Percentiles rank a stretch among this genome's conserved stretches.
Conservation (phyloP, 441 rosid species). For the Gossypium lobatum region DNA sequence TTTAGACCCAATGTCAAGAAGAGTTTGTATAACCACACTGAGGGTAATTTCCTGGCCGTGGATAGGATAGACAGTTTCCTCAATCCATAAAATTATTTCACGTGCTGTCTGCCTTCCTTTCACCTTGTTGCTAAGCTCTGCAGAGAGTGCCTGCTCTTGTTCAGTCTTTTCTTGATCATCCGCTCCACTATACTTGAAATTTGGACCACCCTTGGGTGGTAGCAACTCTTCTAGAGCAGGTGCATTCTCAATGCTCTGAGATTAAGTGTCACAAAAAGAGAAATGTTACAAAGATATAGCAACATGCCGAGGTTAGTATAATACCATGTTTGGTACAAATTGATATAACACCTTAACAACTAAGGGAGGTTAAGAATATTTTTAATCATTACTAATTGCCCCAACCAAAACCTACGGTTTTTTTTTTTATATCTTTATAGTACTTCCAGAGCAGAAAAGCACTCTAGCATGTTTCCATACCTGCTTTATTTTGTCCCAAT, state of each 20-base stretch:
- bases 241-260: conserved; percentile 88
- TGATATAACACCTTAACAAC: neutral
- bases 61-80: conserved; percentile 61
- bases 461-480: conserved; percentile 26
- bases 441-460: neutral
- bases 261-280: conserved; percentile 16
- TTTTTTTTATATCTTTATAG: neutral
- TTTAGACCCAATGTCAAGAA: conserved; percentile 93
- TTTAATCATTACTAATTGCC: neutral
- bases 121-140: conserved; percentile 73
- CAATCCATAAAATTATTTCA: conserved; percentile 80
- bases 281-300: conserved; percentile 6
- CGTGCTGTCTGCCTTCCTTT: conserved; percentile 77
- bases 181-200: conserved; percentile 58
- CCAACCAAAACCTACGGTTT: neutral
- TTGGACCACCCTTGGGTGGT: conserved; percentile 76
- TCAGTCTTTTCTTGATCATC: conserved; percentile 74
- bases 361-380: neutral
- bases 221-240: conserved; percentile 85
- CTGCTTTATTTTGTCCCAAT: conserved; percentile 99
- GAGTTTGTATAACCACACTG: conserved; percentile 66
- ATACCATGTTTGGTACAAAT: neutral
- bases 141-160: conserved; percentile 62
- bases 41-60: conserved; percentile 74
- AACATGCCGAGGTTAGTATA: conserved; percentile 8